Evolutionary conservation across 371 early-diverging fungal genomes (phyloP).

Genomic region (Mycotypha africana): DNA sequence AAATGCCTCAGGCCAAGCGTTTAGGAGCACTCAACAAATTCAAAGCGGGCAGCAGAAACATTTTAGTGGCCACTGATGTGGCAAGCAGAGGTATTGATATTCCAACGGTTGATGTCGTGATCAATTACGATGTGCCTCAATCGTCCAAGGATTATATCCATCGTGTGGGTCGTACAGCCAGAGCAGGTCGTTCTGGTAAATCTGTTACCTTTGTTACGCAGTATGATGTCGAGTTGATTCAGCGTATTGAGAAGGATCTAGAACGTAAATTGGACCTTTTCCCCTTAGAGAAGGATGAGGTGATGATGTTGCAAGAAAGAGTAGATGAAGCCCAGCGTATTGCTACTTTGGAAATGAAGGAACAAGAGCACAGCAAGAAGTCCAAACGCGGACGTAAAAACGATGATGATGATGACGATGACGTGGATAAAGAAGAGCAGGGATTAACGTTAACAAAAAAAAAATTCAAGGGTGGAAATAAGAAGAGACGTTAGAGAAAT

Average conservation of each 20-base stretch:
- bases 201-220: conserved; percentile 96
- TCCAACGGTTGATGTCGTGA: conserved; percentile 90
- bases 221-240: conserved; percentile 92
- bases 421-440: conserved; percentile 45
- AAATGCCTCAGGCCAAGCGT: conserved; percentile 89
- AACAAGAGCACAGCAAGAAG: conserved; percentile 50
- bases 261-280: conserved; percentile 81
- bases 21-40: conserved; percentile 88
- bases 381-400: conserved; percentile 40
- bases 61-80: conserved; percentile 97
- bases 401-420: conserved; percentile 48
- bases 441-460: conserved; percentile 18
- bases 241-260: conserved; percentile 88
- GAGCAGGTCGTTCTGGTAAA: conserved; percentile 92
- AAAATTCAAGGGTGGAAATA: conserved; percentile 21
- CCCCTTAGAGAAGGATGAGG: conserved; percentile 79
- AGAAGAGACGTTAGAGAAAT: conserved; percentile 12
- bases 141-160: conserved; percentile 95
- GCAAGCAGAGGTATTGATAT: conserved; percentile 97
- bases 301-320: conserved; percentile 88
- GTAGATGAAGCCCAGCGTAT: conserved; percentile 88
- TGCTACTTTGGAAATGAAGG: conserved; percentile 70
- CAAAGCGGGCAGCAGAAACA: conserved; percentile 79
- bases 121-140: conserved; percentile 97
- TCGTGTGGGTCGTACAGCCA: conserved; percentile 96